These are phyloP conservation scores for Sophora flavescens DNA, from an alignment of 306 rosid genomes.

Conservation along the genomic window DNA sequence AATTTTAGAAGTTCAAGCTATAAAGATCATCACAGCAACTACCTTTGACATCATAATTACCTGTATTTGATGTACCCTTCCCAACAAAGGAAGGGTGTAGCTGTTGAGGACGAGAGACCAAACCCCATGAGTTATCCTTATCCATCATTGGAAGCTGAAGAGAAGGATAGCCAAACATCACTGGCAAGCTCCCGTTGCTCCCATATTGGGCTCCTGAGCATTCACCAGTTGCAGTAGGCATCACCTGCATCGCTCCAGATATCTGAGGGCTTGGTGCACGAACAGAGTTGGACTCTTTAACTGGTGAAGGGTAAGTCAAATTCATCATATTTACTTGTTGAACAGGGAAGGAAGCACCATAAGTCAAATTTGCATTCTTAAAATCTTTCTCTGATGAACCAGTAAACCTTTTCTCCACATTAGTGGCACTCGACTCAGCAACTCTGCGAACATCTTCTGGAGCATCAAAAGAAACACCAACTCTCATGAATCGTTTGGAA, in stretches of 20 bases:
- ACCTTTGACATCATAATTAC: conserved; percentile 48
- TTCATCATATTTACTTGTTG: conserved; percentile 76
- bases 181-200: conserved; percentile 70
- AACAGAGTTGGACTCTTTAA: conserved; percentile 66
- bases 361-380: conserved; percentile 62
- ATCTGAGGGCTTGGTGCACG: conserved; percentile 56
- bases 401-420: conserved; percentile 74
- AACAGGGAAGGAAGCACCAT: conserved; percentile 61
- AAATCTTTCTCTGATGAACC: conserved; percentile 69
- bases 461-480: conserved; percentile 63
- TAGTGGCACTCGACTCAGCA: conserved; percentile 54
- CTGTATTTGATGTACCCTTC: conserved; percentile 76
- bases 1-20: neutral
- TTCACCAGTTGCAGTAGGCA: conserved; percentile 64
- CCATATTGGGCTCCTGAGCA: conserved; percentile 64
- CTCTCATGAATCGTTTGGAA: conserved; percentile 69
- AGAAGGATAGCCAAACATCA: conserved; percentile 79
- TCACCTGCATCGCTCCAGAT: conserved; percentile 76
- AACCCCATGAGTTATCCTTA: conserved; percentile 84
- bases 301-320: conserved; percentile 61
- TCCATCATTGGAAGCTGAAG: conserved; percentile 85
- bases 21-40: conserved; percentile 16
- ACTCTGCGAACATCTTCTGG: conserved; percentile 65
- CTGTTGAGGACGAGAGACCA: conserved; percentile 77
- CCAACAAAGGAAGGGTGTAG: conserved; percentile 70